Evolutionary conservation across 345 rosid species (phyloP), one percentile per base, ranked within the genome.

Genomic region (Rhizophora mangle): DNA sequence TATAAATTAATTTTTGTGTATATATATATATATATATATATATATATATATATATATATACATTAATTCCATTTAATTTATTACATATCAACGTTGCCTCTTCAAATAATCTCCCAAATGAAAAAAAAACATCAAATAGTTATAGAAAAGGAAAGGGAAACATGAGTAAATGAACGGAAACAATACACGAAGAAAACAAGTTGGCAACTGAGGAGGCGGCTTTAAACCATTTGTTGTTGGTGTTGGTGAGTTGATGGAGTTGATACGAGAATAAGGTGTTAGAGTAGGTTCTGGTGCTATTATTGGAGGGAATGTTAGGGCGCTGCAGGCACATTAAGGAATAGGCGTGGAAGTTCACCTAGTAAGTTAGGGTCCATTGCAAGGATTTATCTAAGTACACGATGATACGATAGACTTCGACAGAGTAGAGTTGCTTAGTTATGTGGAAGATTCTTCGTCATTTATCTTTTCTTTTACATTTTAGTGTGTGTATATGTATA

Each of bases 361-460:
- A 0, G 0, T 86, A 86, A 55, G 91, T 91, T 49, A 63, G 20
- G 6, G 85, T 82, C 1, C 94, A 88, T 78, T 93, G 86, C 55
- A 84, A 85, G 1, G 80, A 70, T 0, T 78, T 93, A 67, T 74
- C 89, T 1, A 81, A 74, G 6, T 97, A 93, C 52, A 93, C 52
- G 81, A 89, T 2, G 20, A n/a, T 6, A 88, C 82, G 75, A 93
- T 93, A 19, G 97, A 91, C 10, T 76, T 91, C 0, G 97, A 91
- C 1, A 76, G 85, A 27, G 83, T 93, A 21, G 81, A 80, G 73
- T 74, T 84, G 51, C 98, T 97, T 0, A 64, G 65, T 52, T 52
- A 52, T 18, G 20, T 21, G 1, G 55, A 52, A 19, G 67, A 13
- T 32, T 11, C 29, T 30, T 2, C 47, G 27, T 15, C 61, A 46